These are phyloP conservation scores for Graphilbum ipis-grandicollis DNA, from an alignment of 2,329 filamentous ascomycete genomes.

Conservation along the genomic window DNA sequence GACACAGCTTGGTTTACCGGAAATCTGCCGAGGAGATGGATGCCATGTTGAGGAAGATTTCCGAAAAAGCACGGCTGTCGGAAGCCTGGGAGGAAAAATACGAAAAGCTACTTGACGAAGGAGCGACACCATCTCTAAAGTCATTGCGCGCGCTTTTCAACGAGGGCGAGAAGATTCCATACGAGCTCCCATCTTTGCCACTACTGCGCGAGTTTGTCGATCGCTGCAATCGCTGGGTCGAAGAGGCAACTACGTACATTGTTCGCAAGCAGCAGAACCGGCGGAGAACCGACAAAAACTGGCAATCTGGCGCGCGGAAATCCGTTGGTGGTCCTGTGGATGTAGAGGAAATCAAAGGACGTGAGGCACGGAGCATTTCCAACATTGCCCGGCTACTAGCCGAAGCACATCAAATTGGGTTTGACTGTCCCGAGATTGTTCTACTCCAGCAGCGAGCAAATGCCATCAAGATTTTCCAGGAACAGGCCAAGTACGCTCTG, in stretches of 20 bases:
- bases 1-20: slow-evolving; percentile 63
- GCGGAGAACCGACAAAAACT: slow-evolving; percentile 81
- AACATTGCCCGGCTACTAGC: slow-evolving; percentile 74
- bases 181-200: slow-evolving; percentile 66
- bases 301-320: slow-evolving; percentile 32
- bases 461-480: slow-evolving; percentile 71
- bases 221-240: slow-evolving; percentile 92
- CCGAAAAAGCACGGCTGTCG: slow-evolving; percentile 72
- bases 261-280: slow-evolving; percentile 95
- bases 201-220: slow-evolving; percentile 82
- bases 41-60: slow-evolving; percentile 52
- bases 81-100: slow-evolving; percentile 86
- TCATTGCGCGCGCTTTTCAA: slow-evolving; percentile 65
- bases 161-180: slow-evolving; percentile 93
- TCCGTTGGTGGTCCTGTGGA: slow-evolving; percentile 20
- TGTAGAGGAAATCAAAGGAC: slow-evolving; percentile 63
- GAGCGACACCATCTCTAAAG: slow-evolving; percentile 72
- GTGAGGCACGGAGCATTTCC: slow-evolving; percentile 72
- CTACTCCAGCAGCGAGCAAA: slow-evolving; percentile 73
- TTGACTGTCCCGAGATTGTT: slow-evolving; percentile 81
- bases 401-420: slow-evolving; percentile 73
- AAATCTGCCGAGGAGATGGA: slow-evolving; percentile 56
- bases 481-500: slow-evolving; percentile 53
- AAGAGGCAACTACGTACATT: slow-evolving; percentile 90
- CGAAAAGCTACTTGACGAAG: slow-evolving; percentile 67